These are phyloP conservation scores for Tylopilus sp. DNA, from an alignment of 768 basidiomycete species.

Conservation along the genomic window DNA sequence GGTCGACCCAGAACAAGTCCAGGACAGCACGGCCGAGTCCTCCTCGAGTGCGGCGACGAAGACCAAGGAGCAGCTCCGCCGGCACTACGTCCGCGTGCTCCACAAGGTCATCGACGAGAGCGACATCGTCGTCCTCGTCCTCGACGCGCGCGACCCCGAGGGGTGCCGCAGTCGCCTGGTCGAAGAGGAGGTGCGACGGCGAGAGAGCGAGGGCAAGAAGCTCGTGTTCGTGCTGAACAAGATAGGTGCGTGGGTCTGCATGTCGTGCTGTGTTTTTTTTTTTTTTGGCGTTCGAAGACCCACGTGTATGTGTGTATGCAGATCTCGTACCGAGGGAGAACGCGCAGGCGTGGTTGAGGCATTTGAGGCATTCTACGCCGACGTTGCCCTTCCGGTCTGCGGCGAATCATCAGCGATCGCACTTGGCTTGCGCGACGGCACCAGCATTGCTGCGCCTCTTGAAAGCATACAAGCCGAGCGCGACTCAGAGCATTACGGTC, in stretches of 20 bases:
- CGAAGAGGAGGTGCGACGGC: constrained; percentile 87
- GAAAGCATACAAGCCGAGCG: constrained; percentile 74
- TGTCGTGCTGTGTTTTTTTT: not conserved
- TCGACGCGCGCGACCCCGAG: constrained; percentile 94
- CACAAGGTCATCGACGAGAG: constrained; percentile 93
- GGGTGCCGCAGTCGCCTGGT: constrained; percentile 90
- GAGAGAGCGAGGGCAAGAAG: constrained; percentile 87
- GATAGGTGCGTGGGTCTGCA: constrained; percentile 60
- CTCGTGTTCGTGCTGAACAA: constrained; percentile 96
- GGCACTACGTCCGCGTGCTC: constrained; percentile 73
- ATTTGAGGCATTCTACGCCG: constrained; percentile 90
- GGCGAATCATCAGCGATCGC: constrained; percentile 71
- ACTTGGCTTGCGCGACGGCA: constrained; percentile 75
- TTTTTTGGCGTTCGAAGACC: no score
- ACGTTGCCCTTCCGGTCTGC: constrained; percentile 88
- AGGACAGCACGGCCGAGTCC: constrained; percentile 31
- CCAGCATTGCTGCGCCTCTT: constrained; percentile 77
- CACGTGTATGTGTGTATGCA: constrained; percentile 27
- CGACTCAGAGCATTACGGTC: constrained; percentile 68
- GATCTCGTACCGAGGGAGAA: constrained; percentile 89
- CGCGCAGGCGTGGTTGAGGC: constrained; percentile 84
- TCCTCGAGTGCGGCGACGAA: no score
- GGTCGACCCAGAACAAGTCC: constrained; percentile 7
- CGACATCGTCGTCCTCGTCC: constrained; percentile 84
- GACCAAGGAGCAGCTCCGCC: constrained; percentile 67